Evolutionary conservation across 2,329 filamentous ascomycete genomes (phyloP).

Genomic region (Diplodia sapinea): DNA sequence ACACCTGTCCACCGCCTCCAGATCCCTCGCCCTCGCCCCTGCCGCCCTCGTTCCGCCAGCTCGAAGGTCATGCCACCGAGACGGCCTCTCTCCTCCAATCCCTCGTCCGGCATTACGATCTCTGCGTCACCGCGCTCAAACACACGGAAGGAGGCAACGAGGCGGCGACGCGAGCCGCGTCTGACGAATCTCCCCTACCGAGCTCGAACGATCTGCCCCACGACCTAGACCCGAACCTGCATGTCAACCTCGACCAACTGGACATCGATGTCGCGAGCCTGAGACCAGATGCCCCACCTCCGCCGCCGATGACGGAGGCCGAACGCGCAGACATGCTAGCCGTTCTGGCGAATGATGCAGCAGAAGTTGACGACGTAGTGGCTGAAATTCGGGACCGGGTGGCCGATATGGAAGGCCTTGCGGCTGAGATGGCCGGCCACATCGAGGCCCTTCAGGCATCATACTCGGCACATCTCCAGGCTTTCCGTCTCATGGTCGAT

Average conservation of each 20-base stretch:
- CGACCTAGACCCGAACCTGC: conserved; percentile 27
- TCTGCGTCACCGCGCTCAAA: conserved; percentile 88
- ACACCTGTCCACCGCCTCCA: conserved; percentile 42
- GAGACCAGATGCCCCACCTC: conserved; percentile 48
- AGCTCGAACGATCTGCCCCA: conserved; percentile 26
- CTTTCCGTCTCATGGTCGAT: conserved; percentile 62
- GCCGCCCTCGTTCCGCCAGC: conserved; percentile 54
- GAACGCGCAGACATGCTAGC: conserved; percentile 83
- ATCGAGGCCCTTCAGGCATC: conserved; percentile 60
- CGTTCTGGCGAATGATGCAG: conserved; percentile 74
- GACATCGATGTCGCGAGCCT: conserved; percentile 35
- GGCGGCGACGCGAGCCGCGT: conserved; percentile 52
- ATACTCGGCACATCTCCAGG: conserved; percentile 12
- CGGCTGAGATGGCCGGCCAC: conserved; percentile 67
- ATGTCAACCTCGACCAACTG: conserved; percentile 32
- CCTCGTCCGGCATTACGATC: conserved; percentile 86
- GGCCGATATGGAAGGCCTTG: conserved; percentile 75
- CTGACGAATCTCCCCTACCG: conserved; percentile 41
- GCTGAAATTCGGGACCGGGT: conserved; percentile 75
- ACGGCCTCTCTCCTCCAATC: conserved; percentile 83
- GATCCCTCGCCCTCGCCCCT: conserved; percentile 49
- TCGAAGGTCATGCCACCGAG: conserved; percentile 77
- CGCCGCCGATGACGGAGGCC: conserved; percentile 74
- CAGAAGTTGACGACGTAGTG: conserved; percentile 67
- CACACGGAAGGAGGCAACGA: conserved; percentile 73